Conservation (phyloP, 306 rosid species). For the Argentina anserina region DNA sequence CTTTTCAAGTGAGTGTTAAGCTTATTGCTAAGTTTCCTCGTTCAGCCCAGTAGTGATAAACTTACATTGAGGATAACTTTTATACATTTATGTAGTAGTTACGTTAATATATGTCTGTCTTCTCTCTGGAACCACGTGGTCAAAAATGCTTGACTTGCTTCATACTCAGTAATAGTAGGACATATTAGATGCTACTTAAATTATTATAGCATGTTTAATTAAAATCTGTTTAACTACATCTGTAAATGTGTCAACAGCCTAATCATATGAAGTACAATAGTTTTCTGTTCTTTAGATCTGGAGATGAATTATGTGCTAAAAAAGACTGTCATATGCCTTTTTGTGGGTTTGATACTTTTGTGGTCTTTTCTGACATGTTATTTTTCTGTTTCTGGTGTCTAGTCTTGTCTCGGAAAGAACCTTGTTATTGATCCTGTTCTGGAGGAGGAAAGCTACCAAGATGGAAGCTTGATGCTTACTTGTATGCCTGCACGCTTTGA, state of each 20-base stretch:
- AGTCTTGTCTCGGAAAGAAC: slow-evolving; percentile 81
- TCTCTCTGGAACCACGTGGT: slow-evolving; percentile 9
- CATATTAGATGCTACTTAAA: neutral
- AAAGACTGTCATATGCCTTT: neutral
- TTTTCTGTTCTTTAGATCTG: neutral
- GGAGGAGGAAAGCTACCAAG: slow-evolving; percentile 95
- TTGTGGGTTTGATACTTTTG: neutral
- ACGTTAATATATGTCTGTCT: neutral
- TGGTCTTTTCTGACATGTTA: neutral
- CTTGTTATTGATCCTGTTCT: slow-evolving; percentile 74
- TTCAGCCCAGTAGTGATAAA: neutral
- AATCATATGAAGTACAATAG: neutral
- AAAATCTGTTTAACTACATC: neutral
- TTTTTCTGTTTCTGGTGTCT: slow-evolving; percentile 12
- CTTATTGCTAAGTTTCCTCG: neutral
- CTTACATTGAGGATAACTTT: neutral
- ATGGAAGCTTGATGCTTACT: slow-evolving; percentile 80
- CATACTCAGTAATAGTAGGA: neutral
- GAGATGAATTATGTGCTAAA: neutral
- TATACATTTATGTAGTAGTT: neutral
- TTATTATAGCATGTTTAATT: neutral
- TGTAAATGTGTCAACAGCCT: neutral
- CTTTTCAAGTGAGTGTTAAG: neutral
- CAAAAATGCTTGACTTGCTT: neutral
- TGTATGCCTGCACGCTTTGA: slow-evolving; percentile 94